These are phyloP conservation scores for Pythium folliculosum DNA, from an alignment of 352 stramenopile genomes.

Conservation along the genomic window DNA sequence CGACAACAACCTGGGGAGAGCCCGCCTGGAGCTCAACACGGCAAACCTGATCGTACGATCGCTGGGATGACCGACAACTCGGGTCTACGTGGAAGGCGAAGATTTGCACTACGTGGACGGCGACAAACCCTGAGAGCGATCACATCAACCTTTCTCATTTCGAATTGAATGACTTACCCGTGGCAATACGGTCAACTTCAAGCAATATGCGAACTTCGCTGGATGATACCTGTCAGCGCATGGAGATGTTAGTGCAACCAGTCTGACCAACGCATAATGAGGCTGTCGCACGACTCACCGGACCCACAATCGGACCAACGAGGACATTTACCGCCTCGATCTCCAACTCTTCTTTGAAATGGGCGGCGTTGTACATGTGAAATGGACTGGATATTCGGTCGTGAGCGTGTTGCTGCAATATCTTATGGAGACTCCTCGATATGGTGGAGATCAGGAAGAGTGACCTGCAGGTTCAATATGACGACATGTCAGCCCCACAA, in stretches of 20 bases:
- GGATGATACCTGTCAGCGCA: not conserved
- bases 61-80: not conserved
- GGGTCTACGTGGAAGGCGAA: conserved; percentile 39
- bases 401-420: conserved; percentile 27
- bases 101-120: not conserved
- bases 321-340: conserved; percentile 34
- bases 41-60: not conserved
- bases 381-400: conserved; percentile 26
- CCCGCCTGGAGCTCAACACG: conserved; percentile 15
- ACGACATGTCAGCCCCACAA: not conserved
- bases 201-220: conserved; percentile 29
- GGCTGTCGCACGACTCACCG: conserved; percentile 21
- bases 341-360: conserved; percentile 31
- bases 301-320: conserved; percentile 43
- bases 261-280: not conserved
- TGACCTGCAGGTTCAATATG: conserved; percentile 30
- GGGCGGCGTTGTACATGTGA: conserved; percentile 33
- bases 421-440: conserved; percentile 35
- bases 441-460: conserved; percentile 45
- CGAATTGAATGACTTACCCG: conserved; percentile 15
- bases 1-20: conserved; percentile 20
- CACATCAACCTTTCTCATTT: too few relatives aligned
- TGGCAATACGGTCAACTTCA: conserved; percentile 34
- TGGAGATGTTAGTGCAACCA: too few relatives aligned
- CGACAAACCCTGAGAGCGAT: too few relatives aligned